Conservation (phyloP, 2,329 filamentous ascomycete species). For the Clonostachys rhizophaga region DNA sequence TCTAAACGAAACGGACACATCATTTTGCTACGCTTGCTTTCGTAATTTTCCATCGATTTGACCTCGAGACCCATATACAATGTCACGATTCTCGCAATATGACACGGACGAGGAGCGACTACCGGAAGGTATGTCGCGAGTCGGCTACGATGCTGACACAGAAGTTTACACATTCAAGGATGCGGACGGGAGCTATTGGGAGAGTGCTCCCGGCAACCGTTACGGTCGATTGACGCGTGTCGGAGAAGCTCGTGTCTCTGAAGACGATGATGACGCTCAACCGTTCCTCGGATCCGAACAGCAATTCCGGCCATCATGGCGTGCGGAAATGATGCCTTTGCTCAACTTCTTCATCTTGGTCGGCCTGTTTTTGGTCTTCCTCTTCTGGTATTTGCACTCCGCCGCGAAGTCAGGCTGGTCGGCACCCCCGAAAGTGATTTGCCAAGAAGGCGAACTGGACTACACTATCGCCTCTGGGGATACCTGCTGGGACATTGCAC, state of each 20-base stretch:
- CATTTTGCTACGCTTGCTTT: too few species aligned
- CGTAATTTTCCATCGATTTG: too few species aligned
- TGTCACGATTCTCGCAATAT: conserved; percentile 36
- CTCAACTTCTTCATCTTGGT: conserved; percentile 54
- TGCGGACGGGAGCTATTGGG: conserved; percentile 40
- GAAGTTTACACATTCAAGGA: conserved; percentile 49
- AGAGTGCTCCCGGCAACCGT: conserved; percentile 40
- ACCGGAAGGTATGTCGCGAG: conserved; percentile 47
- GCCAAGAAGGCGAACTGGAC: conserved; percentile 18
- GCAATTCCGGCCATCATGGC: conserved; percentile 30
- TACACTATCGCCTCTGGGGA: conserved; percentile 40
- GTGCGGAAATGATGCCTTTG: conserved; percentile 47
- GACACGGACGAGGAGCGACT: conserved; percentile 46
- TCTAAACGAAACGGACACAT: too few species aligned
- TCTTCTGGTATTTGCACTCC: conserved; percentile 42
- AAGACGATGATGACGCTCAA: conserved; percentile 14
- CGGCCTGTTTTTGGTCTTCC: conserved; percentile 40
- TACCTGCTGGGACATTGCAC: conserved; percentile 48
- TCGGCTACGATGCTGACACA: conserved; percentile 52
- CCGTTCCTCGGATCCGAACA: conserved; percentile 18
- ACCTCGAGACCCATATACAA: conserved; percentile 6
- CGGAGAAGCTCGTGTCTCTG: conserved; percentile 8
- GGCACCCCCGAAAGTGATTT: conserved; percentile 7
- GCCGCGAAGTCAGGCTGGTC: conserved; percentile 13
- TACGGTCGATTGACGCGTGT: conserved; percentile 42